Base-by-base conservation (phyloP, 2,329 filamentous ascomycete genomes). In the Colletotrichum melonis region DNA sequence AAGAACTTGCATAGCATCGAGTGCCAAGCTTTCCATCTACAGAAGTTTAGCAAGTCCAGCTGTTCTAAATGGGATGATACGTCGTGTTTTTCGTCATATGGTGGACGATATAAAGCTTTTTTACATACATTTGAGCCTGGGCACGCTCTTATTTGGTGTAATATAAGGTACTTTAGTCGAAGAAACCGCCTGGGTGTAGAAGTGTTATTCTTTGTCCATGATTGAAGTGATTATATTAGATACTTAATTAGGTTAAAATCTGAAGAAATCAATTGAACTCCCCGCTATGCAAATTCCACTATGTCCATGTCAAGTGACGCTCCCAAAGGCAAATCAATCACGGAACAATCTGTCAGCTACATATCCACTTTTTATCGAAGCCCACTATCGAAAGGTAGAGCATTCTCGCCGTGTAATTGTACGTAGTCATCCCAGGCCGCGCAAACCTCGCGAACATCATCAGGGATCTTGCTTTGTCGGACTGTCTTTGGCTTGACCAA, bases 311-410 rank as follows among this genome's bases (percentile, higher is more conserved):
- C 12, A 32, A n/a, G 26, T 4, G 5, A 26, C 5, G 5, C 11
- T 24, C 19, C 28, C 8, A 24, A 19, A 5, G 7, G 7, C 14
- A 9, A 12, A 9, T n/a, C 16, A n/a, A 38, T 5, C 4, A 8
- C 12, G 35, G 7, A 2, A 1, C 3, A 55, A 26, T 26, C 22
- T 38, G 11, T 16, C 14, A 16, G 2, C 32, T 19, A 19, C 8
- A 19, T 7, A 9, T 4, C 4, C 4, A n/a, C 1, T 8, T 56
- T 4, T 30, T 59, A 67, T 24, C 57, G 57, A 19, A 74, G 69
- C 2, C 72, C 72, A 24, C 72, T 74, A 3, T 74, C 72, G 49
- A 74, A 72, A 1, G 72, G 72, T 14, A 60, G 9, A 1, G 72
- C 63, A 28, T 68, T 68, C n/a, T 46, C 38, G 19, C 72, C 69